Percentiles rank a stretch among this genome's conserved stretches.
phyloP scores from a whole-genome alignment of 2,329 filamentous ascomycete genomes.

The Bipolaris zeicola region DNA sequence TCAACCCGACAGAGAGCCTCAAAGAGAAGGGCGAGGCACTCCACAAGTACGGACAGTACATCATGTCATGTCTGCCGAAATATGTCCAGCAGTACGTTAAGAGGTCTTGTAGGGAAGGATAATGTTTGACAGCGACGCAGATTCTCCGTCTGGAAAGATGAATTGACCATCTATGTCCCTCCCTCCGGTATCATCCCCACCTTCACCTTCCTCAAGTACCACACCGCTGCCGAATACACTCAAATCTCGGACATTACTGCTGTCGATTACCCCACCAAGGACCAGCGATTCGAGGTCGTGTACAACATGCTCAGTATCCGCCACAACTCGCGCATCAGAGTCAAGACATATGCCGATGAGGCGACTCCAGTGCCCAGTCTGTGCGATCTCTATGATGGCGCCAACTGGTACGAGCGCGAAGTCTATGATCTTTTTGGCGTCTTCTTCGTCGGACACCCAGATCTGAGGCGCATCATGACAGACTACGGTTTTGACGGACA shows the following conservation, averaged over 20 bases:
- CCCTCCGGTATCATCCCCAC: slow-evolving; percentile 88
- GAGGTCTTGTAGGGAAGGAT: not conserved
- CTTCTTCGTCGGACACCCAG: slow-evolving; percentile 94
- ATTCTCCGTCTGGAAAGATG: slow-evolving; percentile 99
- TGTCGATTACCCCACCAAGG: slow-evolving; percentile 92
- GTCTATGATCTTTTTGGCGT: slow-evolving; percentile 98
- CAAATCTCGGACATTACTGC: slow-evolving; percentile 91
- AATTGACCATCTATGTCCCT: slow-evolving; percentile 91
- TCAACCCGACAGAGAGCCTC: slow-evolving; percentile 95
- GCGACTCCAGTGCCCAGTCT: slow-evolving; percentile 90
- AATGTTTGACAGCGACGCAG: slow-evolving; percentile 31
- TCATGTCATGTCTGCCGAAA: slow-evolving; percentile 96
- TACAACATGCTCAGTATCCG: slow-evolving; percentile 96
- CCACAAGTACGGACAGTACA: slow-evolving; percentile 93
- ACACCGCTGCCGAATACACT: slow-evolving; percentile 96
- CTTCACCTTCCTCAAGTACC: slow-evolving; percentile 94
- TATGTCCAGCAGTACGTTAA: slow-evolving; percentile 82
- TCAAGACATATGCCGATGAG: slow-evolving; percentile 99
- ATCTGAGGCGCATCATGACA: slow-evolving; percentile 97
- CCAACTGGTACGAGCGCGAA: slow-evolving; percentile 98
- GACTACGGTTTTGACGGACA: slow-evolving; percentile 99
- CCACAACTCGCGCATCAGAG: slow-evolving; percentile 93
- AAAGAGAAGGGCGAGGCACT: slow-evolving; percentile 82
- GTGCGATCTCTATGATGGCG: slow-evolving; percentile 85
- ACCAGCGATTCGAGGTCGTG: slow-evolving; percentile 95